Percentiles rank a stretch among this genome's conserved stretches.
Conservation (phyloP, 352 stramenopile species). For the Phytophthora sp. region DNA sequence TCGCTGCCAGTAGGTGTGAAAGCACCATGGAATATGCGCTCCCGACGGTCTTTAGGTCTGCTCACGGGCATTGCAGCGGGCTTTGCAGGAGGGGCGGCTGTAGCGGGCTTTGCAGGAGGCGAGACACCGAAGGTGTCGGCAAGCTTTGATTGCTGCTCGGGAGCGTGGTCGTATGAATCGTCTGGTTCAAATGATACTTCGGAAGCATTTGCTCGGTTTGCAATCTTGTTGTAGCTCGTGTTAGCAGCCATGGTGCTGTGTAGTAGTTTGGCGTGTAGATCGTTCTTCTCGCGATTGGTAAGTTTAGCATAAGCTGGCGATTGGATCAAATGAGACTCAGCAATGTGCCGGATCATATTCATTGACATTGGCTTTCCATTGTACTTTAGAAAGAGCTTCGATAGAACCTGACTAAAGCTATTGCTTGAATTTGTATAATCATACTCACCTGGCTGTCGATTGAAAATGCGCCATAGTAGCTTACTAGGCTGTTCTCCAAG, state of each 20-base stretch:
- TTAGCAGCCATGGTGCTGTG: background rate
- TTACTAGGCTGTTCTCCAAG: background rate
- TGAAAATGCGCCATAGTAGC: background rate
- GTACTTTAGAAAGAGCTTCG: constrained; percentile 3
- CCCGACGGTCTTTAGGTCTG: constrained; percentile 1
- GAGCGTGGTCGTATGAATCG: background rate
- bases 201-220: background rate
- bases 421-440: background rate
- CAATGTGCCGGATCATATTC: constrained; percentile 4
- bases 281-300: background rate
- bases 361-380: constrained; percentile 4
- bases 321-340: constrained; percentile 1
- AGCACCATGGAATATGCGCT: constrained; percentile 5
- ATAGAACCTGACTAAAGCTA: constrained; percentile 2
- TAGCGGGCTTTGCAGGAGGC: background rate
- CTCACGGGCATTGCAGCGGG: background rate
- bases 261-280: background rate
- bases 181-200: constrained; percentile 1
- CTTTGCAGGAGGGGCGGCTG: background rate
- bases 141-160: too few species aligned
- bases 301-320: constrained; percentile 1
- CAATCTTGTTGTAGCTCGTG: constrained; percentile 2
- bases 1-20: background rate
- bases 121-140: too few species aligned
- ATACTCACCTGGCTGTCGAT: constrained; percentile 1